phyloP scores from a whole-genome alignment of 2,329 filamentous ascomycete genomes.

The Epichloe elymi region DNA sequence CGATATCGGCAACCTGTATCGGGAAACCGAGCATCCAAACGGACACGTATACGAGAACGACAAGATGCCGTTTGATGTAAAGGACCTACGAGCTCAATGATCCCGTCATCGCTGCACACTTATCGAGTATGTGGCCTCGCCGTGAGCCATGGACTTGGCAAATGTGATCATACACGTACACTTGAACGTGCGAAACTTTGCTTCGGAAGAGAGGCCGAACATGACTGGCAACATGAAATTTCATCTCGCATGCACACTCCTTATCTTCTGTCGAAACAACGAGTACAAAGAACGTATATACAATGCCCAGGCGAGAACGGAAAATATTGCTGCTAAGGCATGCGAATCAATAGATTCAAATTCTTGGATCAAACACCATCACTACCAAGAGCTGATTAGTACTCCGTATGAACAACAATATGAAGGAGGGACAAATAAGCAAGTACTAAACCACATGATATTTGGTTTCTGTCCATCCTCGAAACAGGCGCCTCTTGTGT shows the following conservation, averaged over 20 bases:
- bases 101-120: too few species aligned
- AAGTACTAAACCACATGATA: not conserved
- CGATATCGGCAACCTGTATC: conserved; percentile 57
- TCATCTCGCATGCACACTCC: not conserved
- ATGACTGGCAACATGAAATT: not conserved
- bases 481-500: not conserved
- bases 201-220: not conserved
- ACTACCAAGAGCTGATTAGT: not conserved
- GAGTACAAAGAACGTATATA: too few species aligned
- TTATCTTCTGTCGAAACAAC: not conserved
- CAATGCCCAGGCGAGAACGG: not conserved
- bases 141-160: not conserved
- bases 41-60: conserved; percentile 60
- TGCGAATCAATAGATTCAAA: not conserved
- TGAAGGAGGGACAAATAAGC: not conserved
- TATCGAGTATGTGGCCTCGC: not conserved
- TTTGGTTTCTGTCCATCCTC: not conserved
- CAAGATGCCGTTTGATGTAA: conserved; percentile 46
- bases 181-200: not conserved
- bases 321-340: not conserved
- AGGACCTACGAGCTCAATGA: conserved; percentile 32
- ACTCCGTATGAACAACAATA: not conserved
- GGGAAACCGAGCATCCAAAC: conserved; percentile 50
- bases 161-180: not conserved
- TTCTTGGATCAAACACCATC: not conserved